Percentiles rank a stretch among this genome's conserved stretches.
phyloP scores from a whole-genome alignment of 1,284 basidiomycete genomes.

The Naganishia albida region DNA sequence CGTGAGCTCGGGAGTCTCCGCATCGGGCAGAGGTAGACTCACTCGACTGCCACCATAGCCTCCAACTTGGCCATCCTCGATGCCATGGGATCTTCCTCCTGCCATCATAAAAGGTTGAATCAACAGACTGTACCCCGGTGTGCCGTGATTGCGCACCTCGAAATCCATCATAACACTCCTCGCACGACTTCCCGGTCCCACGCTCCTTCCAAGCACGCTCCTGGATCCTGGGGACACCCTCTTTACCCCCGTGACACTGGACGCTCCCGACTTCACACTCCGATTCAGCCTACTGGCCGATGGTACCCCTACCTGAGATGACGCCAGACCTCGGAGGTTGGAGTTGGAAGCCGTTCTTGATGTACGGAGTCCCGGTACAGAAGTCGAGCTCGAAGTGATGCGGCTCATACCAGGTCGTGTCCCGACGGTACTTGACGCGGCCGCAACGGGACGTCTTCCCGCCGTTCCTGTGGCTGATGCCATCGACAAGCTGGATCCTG shows the following conservation, averaged over 20 bases:
- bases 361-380: conserved; percentile 4
- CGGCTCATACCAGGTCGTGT: conserved; percentile 5
- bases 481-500: conserved; percentile 24
- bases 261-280: conserved; percentile 12
- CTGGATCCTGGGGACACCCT: conserved; percentile 13
- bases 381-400: background rate
- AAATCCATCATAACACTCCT: conserved; percentile 32
- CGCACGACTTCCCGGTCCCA: conserved; percentile 38
- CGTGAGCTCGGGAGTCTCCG: background rate
- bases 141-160: background rate
- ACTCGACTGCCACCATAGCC: conserved; percentile 22
- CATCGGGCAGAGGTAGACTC: background rate
- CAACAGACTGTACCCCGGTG: no score
- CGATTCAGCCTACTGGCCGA: conserved; percentile 13
- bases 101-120: no score
- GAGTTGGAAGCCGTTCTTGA: conserved; percentile 19
- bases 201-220: conserved; percentile 37
- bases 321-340: conserved; percentile 18
- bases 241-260: background rate
- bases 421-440: background rate
- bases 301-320: conserved; percentile 9
- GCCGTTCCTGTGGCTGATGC: background rate
- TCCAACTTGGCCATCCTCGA: conserved; percentile 28
- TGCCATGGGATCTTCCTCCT: conserved; percentile 23
- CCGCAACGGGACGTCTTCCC: conserved; percentile 15